These are phyloP conservation scores for Cadophora sp. DNA, from an alignment of 2,329 filamentous ascomycete species.

Conservation along the genomic window DNA sequence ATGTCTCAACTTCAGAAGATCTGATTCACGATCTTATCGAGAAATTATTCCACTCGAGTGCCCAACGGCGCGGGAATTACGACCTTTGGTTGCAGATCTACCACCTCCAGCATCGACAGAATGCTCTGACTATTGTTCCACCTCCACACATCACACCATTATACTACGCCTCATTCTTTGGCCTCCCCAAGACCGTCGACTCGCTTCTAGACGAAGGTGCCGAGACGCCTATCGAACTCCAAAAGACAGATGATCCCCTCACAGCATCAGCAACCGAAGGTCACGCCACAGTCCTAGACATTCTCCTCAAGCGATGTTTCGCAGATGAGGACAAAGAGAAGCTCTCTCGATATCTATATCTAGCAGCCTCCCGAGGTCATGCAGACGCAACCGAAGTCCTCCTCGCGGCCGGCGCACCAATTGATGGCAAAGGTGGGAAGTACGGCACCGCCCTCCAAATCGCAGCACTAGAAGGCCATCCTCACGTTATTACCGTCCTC, in stretches of 20 bases:
- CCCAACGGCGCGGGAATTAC: conserved; percentile 6
- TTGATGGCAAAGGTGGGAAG: conserved; percentile 10
- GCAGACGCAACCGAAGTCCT: conserved; percentile 9
- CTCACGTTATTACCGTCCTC: conserved; percentile 19
- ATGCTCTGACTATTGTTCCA: neutral
- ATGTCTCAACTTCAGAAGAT: conserved; percentile 11
- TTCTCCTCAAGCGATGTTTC: conserved; percentile 15
- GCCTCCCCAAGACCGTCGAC: conserved; percentile 29
- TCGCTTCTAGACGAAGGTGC: conserved; percentile 38
- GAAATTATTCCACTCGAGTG: conserved; percentile 16
- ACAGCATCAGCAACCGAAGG: conserved; percentile 3
- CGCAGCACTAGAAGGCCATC: conserved; percentile 24
- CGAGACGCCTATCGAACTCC: conserved; percentile 19
- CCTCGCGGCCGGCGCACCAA: neutral
- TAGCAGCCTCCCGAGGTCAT: conserved; percentile 15
- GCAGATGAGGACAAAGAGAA: conserved; percentile 1
- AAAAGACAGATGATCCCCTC: conserved; percentile 2
- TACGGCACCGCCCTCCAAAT: conserved; percentile 24
- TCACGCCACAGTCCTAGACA: neutral
- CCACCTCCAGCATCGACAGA: conserved; percentile 9
- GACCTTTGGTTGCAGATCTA: conserved; percentile 23
- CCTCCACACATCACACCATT: conserved; percentile 24
- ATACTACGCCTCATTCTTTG: conserved; percentile 33
- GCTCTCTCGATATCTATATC: neutral
- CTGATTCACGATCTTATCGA: conserved; percentile 20